Evolutionary conservation across 192 early-diverging fungal species (phyloP), one percentile per base, ranked within the genome.

Genomic region (Phycomyces nitens): DNA sequence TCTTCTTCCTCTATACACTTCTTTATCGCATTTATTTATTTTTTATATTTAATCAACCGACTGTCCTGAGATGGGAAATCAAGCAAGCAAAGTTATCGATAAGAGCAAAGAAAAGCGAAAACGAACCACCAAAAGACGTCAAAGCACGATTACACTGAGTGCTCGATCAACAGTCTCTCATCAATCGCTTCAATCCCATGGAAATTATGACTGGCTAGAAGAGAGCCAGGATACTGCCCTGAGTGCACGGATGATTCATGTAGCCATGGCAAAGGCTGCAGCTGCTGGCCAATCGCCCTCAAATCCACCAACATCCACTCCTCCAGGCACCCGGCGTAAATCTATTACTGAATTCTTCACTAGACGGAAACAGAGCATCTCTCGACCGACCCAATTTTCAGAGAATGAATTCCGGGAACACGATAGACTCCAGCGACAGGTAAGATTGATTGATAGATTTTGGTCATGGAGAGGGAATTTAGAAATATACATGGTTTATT

Each of bases 271-370:
- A 8, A 50, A 49, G 18, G 60, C 60, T 0, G 49, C 66, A 14
- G 38, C 50, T n/a, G 52, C 51, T 27, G 14, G 26, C 20, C 21
- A 26, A 56, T 8, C 54, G 34, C 0, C 22, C 29, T 39, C 55
- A 56, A 5, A 42, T 14, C n/a, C 38, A 44, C 11, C 39, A n/a
- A 43, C 56, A 49, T 26, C 39, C 14, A 26, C 14, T 29, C n/a
- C 53, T 9, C 62, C 16, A 26, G 40, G 27, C 24, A 44, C 40
- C 8, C 56, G 70, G 10, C 57, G 70, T 21, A 65, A 65, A 60
- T 71, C 70, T 20, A 58, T 71, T 6, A 65, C 63, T 0, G 70
- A 71, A 43, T 71, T 71, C 62, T 71, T 71, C 50, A 38, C 64
- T 26, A 60, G 58, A 34, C 41, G 70, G 51, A 71, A 66, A 29